Evolutionary conservation across 352 stramenopile genomes (phyloP).

Genomic region (Peronosclerospora sorghi): DNA sequence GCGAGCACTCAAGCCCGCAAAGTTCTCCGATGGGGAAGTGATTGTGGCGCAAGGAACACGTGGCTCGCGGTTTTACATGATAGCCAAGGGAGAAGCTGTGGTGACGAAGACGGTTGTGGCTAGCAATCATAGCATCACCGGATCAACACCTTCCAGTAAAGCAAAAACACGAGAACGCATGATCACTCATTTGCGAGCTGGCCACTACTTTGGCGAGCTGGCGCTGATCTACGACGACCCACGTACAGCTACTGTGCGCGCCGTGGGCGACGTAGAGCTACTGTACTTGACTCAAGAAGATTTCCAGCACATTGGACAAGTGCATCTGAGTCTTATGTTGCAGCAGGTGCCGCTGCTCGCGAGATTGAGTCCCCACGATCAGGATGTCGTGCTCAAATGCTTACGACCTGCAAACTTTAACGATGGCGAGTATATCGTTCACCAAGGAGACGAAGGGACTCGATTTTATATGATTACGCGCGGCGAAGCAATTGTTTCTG

Average conservation of each 20-base stretch:
- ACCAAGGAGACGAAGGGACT: slow-evolving; percentile 79
- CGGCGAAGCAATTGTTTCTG: slow-evolving; percentile 71
- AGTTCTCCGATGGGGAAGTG: slow-evolving; percentile 73
- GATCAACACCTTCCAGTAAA: slow-evolving; percentile 17
- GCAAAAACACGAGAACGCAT: slow-evolving; percentile 61
- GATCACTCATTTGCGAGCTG: slow-evolving; percentile 82
- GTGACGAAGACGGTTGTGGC: slow-evolving; percentile 59
- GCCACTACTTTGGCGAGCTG: slow-evolving; percentile 90
- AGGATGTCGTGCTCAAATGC: slow-evolving; percentile 73
- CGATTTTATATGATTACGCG: slow-evolving; percentile 87
- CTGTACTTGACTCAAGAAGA: slow-evolving; percentile 81
- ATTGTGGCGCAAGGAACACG: slow-evolving; percentile 82
- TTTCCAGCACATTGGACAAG: slow-evolving; percentile 79
- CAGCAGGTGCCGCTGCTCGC: slow-evolving; percentile 76
- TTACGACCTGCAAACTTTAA: slow-evolving; percentile 77
- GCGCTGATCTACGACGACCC: slow-evolving; percentile 88
- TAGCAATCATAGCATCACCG: slow-evolving; percentile 23
- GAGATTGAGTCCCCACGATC: slow-evolving; percentile 52
- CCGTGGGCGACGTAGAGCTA: slow-evolving; percentile 68
- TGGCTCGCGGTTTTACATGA: slow-evolving; percentile 85
- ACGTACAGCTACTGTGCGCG: slow-evolving; percentile 67
- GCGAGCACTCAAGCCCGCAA: slow-evolving; percentile 69
- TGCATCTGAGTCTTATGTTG: slow-evolving; percentile 82
- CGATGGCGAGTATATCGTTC: slow-evolving; percentile 83
- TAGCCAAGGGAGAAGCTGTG: slow-evolving; percentile 79